Conservation (phyloP, 108 stramenopile species). For the Nitzschia putrida region DNA sequence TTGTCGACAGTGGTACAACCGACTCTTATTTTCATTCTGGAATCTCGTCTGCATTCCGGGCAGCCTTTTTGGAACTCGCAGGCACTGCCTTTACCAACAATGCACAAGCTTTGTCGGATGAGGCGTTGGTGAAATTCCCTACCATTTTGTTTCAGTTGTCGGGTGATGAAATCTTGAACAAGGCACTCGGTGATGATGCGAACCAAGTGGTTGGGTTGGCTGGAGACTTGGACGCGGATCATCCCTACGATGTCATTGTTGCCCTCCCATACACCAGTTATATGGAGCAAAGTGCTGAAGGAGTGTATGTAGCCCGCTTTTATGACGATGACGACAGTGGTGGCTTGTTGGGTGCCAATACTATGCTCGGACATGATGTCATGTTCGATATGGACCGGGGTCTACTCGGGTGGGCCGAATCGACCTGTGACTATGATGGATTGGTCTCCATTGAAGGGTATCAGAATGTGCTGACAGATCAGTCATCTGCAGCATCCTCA, state of each 20-base stretch:
- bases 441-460: not conserved
- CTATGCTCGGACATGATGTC: slow-evolving; percentile 94
- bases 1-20: slow-evolving; percentile 97
- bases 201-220: slow-evolving; percentile 51
- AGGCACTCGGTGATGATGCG: slow-evolving; percentile 20
- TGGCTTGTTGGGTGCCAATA: slow-evolving; percentile 91
- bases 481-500: not conserved
- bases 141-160: slow-evolving; percentile 81
- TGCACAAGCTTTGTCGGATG: slow-evolving; percentile 41
- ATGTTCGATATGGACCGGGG: slow-evolving; percentile 68
- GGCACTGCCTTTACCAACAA: slow-evolving; percentile 53
- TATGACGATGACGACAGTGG: slow-evolving; percentile 82
- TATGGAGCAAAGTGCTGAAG: slow-evolving; percentile 62
- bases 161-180: slow-evolving; percentile 40
- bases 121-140: slow-evolving; percentile 70
- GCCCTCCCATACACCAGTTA: slow-evolving; percentile 83
- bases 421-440: slow-evolving; percentile 15
- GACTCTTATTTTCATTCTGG: slow-evolving; percentile 87
- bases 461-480: slow-evolving; percentile 4
- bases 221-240: slow-evolving; percentile 50
- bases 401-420: slow-evolving; percentile 24
- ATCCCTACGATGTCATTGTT: slow-evolving; percentile 70
- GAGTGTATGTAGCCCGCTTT: slow-evolving; percentile 66
- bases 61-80: slow-evolving; percentile 59
- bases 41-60: slow-evolving; percentile 56